A percentile compares a stretch with the other conserved stretches of the same genome.
Evolutionary conservation across 371 early-diverging fungal genomes (phyloP).

Genomic region (Lichtheimia hyalospora): DNA sequence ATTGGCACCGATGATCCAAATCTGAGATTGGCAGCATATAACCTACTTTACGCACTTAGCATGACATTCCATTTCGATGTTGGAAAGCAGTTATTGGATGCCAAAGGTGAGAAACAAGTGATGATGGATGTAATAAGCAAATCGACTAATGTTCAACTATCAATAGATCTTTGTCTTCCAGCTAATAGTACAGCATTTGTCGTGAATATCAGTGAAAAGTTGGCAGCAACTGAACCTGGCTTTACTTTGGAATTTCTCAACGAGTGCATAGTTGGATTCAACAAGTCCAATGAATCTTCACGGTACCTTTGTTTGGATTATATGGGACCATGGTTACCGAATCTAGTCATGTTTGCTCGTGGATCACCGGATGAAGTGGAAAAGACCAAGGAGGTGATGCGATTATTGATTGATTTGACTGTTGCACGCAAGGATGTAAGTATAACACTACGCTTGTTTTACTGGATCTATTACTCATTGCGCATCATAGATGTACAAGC

Average conservation of each 20-base stretch:
- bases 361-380: slow-evolving; percentile 14
- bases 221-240: slow-evolving; percentile 72
- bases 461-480: not conserved
- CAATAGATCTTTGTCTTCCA: slow-evolving; percentile 80
- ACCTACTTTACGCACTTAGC: slow-evolving; percentile 79
- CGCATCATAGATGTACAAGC: slow-evolving; percentile 56
- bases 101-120: slow-evolving; percentile 26
- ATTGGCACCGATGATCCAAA: slow-evolving; percentile 80
- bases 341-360: slow-evolving; percentile 61
- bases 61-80: slow-evolving; percentile 81
- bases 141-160: not conserved
- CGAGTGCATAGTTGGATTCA: slow-evolving; percentile 81
- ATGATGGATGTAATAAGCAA: not conserved
- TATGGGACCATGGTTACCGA: slow-evolving; percentile 84
- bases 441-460: slow-evolving; percentile 23
- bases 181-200: slow-evolving; percentile 80
- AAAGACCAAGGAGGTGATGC: slow-evolving; percentile 72
- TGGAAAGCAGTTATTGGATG: slow-evolving; percentile 76
- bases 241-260: slow-evolving; percentile 86
- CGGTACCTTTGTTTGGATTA: slow-evolving; percentile 83
- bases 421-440: slow-evolving; percentile 57
- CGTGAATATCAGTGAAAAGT: slow-evolving; percentile 67
- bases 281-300: slow-evolving; percentile 62
- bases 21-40: slow-evolving; percentile 83
- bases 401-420: slow-evolving; percentile 74